Evolutionary conservation across 2,329 filamentous ascomycete genomes (phyloP), one percentile per base, ranked within the genome.

Genomic region (Fusarium redolens): DNA sequence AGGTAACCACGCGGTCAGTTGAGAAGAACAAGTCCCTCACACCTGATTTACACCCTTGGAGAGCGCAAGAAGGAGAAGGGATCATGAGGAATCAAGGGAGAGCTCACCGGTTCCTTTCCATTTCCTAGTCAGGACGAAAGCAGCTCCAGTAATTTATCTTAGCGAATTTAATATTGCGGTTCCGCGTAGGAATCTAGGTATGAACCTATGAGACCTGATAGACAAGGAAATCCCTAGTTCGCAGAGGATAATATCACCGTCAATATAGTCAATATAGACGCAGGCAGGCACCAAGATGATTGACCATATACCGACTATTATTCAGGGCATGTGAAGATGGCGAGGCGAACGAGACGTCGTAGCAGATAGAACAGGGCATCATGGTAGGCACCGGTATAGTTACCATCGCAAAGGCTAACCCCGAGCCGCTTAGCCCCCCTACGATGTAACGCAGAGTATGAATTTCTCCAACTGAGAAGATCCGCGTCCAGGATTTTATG

Each of bases 401-500:
- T 48, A 31, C 44, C 54, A 65, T 57, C 51, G 45, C 31, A 28
- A 40, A 18, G 47, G 20, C 31, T 45, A 51, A 54, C 54, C 55
- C 41, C 17, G 50, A 63, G 47, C 51, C 40, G 56, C 64, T 45
- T 68, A 68, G 65, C 31, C 64, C 47, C 52, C 51, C 62, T 74
- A 65, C 74, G 43, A 60, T 77, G 74, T 65, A 75, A 75, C 74
- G 71, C 67, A 74, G 65, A 61, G 56, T 50, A 72, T 65, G 63
- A 22, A 35, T 61, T 41, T 63, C 68, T 73, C 43, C 62, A 61
- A 65, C 61, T 74, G 61, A 60, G n/a, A 50, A 75, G 75, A 77
- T 77, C 75, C 71, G 62, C 75, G 66, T 45, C 71, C 68, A 55
- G 75, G 75, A 75, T 77, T 65, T 65, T 37, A 64, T 75, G 65